Evolutionary conservation across 192 early-diverging fungal species (phyloP), one percentile per base, ranked within the genome.

Genomic region (Umbelopsis isabellina): DNA sequence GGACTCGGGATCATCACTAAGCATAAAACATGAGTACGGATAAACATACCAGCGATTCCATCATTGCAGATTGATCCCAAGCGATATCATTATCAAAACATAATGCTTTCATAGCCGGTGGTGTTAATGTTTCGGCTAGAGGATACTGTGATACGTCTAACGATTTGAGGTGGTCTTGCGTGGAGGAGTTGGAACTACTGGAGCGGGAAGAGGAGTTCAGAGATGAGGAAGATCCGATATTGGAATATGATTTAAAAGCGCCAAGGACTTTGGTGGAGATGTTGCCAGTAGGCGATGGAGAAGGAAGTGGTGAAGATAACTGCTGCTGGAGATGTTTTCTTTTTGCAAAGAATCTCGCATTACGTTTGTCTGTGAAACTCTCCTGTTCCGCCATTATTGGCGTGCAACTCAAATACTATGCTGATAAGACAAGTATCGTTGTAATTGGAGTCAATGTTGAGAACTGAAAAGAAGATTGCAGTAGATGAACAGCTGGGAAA

Each of bases 41-140:
- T 90, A 87, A 23, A 82, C 67, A 67, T 95, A 90, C 77, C 83
- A 87, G 44, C 90, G 86, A 22, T 88, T 87, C 55, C 91, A 83
- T 15, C 91, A 92, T 76, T 89, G 87, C 44, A 92, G 55, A 35
- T 13, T 25, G 30, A 35, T 22, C 55, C 55, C 55, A 61, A 11
- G 33, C 13, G 30, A 61, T 35, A 35, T 61, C 55, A 61, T 35
- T 72, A 65, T 96, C 92, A 72, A 94, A 89, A 35, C 87, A 89
- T 80, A 96, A 92, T 65, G 85, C 83, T 80, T 92, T 91, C 65
- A 96, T 78, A 5, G 89, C 86, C 7, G 91, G 88, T 12, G 94
- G 94, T 7, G 92, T 93, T 3, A 88, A 86, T 27, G 88, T 85
- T 33, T 86, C 82, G 5, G 93, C 89, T 37, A 95, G 83, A 23